Evolutionary conservation across 371 early-diverging fungal species (phyloP).

Genomic region (Rhizomucor miehei): DNA sequence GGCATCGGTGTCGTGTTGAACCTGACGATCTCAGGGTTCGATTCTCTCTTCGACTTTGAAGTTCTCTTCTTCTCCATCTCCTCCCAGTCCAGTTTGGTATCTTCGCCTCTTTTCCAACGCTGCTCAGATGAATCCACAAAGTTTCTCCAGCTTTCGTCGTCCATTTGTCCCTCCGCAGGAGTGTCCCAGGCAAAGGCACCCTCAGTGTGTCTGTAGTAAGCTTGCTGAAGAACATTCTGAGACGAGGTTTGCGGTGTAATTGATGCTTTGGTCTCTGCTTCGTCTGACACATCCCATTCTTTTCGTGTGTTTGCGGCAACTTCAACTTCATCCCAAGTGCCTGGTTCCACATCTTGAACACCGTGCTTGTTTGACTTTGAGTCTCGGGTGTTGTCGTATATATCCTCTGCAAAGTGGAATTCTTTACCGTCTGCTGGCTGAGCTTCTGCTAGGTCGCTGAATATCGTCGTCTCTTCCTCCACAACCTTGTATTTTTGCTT

Average conservation of each 20-base stretch:
- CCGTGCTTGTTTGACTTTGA: background rate
- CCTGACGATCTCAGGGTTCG: background rate
- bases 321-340: background rate
- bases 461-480: background rate
- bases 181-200: constrained; percentile 21
- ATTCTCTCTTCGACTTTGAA: background rate
- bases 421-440: background rate
- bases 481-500: background rate
- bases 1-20: constrained; percentile 7
- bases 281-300: background rate
- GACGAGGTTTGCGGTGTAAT: background rate
- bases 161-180: constrained; percentile 3
- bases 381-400: background rate
- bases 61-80: constrained; percentile 4
- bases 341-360: constrained; percentile 1
- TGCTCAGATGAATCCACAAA: constrained; percentile 14
- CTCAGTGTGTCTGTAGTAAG: constrained; percentile 1
- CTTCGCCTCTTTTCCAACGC: constrained; percentile 20
- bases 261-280: background rate
- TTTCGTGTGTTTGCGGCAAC: background rate
- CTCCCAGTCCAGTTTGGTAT: constrained; percentile 12
- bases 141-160: constrained; percentile 19
- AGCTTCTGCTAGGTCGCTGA: background rate
- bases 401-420: constrained; percentile 12
- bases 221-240: background rate